A percentile compares a stretch with the other conserved stretches of the same genome.
Conservation (phyloP, 2,329 filamentous ascomycete genomes). For the Calonectria crousiana region DNA sequence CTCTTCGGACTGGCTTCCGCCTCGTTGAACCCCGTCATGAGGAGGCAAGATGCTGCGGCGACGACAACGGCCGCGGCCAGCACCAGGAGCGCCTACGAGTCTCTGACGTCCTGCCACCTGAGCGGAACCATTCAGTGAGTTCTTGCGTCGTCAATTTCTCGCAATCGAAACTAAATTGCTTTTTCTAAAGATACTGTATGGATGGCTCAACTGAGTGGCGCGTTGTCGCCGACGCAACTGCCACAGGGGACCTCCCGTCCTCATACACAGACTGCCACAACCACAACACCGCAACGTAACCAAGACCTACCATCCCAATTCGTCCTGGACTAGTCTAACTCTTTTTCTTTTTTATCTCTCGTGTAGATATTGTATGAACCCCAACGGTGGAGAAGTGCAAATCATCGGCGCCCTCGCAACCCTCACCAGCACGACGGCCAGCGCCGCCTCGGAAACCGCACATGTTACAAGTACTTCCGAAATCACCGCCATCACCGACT, state of each 20-base stretch:
- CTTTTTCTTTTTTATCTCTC: not conserved
- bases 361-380: constrained; percentile 40
- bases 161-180: not conserved
- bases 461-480: constrained; percentile 19
- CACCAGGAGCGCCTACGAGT: constrained; percentile 25
- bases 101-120: constrained; percentile 38
- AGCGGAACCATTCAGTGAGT: constrained; percentile 37
- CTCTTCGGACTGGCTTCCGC: constrained; percentile 38
- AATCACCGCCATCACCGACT: constrained; percentile 53
- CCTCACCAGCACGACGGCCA: constrained; percentile 3
- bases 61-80: constrained; percentile 26
- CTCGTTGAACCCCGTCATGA: constrained; percentile 29
- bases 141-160: rapidly evolving
- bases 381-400: constrained; percentile 41
- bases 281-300: constrained; percentile 37
- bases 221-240: constrained; percentile 34
- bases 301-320: not conserved
- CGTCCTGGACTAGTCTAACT: too few species aligned
- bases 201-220: constrained; percentile 36
- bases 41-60: constrained; percentile 27
- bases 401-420: constrained; percentile 32
- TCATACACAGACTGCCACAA: constrained; percentile 42
- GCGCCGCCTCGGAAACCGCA: constrained; percentile 21
- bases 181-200: constrained; percentile 38
- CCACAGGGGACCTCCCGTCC: constrained; percentile 32